A percentile compares a stretch with the other conserved stretches of the same genome.
Conservation (phyloP, 2,329 filamentous ascomycete species). For the Ophiocordyceps unilateralis region DNA sequence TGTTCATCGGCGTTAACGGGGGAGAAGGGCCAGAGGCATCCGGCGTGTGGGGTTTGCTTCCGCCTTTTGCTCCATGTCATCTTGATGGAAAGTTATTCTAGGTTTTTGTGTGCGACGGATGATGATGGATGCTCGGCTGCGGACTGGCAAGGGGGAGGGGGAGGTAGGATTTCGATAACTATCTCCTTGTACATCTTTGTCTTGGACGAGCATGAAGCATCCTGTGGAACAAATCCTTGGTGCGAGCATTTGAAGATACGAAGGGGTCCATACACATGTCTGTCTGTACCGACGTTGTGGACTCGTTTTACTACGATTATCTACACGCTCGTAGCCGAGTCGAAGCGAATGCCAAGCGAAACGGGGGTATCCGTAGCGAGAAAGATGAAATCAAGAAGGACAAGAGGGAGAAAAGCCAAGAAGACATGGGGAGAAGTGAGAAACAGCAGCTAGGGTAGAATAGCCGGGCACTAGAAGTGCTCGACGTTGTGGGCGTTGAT, state of each 20-base stretch:
- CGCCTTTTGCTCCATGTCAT: slow-evolving; percentile 1
- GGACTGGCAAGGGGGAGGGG: too few relatives aligned
- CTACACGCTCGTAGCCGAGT: too few relatives aligned
- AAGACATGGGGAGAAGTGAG: background rate
- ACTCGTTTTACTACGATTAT: too few relatives aligned
- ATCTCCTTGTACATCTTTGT: too few relatives aligned
- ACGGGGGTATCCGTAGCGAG: slow-evolving; percentile 6
- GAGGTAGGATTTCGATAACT: too few relatives aligned
- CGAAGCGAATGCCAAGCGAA: too few relatives aligned
- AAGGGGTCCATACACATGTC: too few relatives aligned
- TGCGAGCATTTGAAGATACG: too few relatives aligned
- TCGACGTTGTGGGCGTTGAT: slow-evolving; percentile 72
- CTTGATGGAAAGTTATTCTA: background rate
- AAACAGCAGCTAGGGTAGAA: background rate
- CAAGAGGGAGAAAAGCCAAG: background rate
- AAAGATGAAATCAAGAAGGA: slow-evolving; percentile 1
- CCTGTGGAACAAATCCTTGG: too few relatives aligned
- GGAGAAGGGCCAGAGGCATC: slow-evolving; percentile 10
- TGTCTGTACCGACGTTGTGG: too few relatives aligned
- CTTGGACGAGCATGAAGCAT: too few relatives aligned
- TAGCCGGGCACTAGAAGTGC: slow-evolving; percentile 51
- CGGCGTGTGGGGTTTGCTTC: slow-evolving; percentile 15
- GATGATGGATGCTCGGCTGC: background rate
- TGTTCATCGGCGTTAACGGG: slow-evolving; percentile 16
- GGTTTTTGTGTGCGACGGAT: background rate